Conservation (phyloP, 2,329 filamentous ascomycete genomes). For the Neofusicoccum umdonicola region DNA sequence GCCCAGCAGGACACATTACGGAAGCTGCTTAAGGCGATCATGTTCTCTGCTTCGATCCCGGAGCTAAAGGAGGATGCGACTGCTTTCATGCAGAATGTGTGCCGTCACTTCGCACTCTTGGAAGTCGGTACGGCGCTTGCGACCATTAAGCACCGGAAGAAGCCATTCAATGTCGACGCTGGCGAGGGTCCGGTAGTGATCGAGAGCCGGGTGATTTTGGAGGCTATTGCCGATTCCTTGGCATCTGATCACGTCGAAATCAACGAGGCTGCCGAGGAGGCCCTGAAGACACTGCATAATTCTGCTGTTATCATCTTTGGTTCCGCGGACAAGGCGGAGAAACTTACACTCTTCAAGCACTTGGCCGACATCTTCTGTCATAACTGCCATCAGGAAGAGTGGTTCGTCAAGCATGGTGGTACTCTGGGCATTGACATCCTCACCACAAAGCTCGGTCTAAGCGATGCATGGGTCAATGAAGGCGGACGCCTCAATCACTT, state of each 20-base stretch:
- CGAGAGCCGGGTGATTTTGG: slow-evolving; percentile 81
- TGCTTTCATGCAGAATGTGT: slow-evolving; percentile 74
- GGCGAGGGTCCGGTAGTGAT: slow-evolving; percentile 86
- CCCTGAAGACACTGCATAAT: slow-evolving; percentile 75
- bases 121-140: slow-evolving; percentile 85
- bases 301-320: slow-evolving; percentile 78
- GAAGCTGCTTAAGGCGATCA: slow-evolving; percentile 82
- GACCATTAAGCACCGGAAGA: slow-evolving; percentile 71
- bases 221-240: slow-evolving; percentile 85
- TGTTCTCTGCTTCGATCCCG: slow-evolving; percentile 79
- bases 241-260: slow-evolving; percentile 80
- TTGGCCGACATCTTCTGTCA: slow-evolving; percentile 85
- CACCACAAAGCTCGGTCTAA: slow-evolving; percentile 79
- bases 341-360: slow-evolving; percentile 80
- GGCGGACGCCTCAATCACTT: slow-evolving; percentile 74
- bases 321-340: slow-evolving; percentile 65
- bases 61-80: slow-evolving; percentile 76
- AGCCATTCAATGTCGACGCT: slow-evolving; percentile 77
- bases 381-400: slow-evolving; percentile 95
- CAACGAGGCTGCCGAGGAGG: slow-evolving; percentile 76
- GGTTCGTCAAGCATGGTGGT: slow-evolving; percentile 96
- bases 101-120: slow-evolving; percentile 84
- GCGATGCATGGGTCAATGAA: slow-evolving; percentile 76
- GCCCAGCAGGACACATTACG: slow-evolving; percentile 79
- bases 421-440: slow-evolving; percentile 86